Conservation (phyloP, 163 green algal species). For the Trebouxiophyceae sp. region DNA sequence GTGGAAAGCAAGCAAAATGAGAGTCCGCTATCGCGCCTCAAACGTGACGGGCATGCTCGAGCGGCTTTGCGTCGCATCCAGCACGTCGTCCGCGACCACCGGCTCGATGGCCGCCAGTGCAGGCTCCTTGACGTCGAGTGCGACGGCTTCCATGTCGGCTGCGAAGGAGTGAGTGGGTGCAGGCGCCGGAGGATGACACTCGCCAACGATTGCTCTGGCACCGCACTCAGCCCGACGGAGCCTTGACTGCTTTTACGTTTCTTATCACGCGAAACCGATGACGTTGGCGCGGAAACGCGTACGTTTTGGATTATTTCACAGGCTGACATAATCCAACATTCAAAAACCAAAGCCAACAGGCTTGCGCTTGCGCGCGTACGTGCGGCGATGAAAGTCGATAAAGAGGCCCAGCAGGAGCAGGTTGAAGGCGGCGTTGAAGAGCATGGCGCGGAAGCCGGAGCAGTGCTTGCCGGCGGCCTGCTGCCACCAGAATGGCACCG, state of each 20-base stretch:
- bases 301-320: neutral
- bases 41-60: neutral
- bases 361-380: conserved; percentile 20
- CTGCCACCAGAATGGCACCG: conserved; percentile 12
- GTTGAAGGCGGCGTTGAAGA: conserved; percentile 50
- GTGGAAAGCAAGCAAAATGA: no score
- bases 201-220: no score
- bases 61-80: neutral
- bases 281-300: neutral
- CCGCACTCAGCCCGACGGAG: no score
- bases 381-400: conserved; percentile 33
- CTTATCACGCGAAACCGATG: no score
- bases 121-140: neutral
- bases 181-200: no score
- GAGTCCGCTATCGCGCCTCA: no score
- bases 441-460: conserved; percentile 30
- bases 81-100: neutral
- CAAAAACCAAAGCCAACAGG: no score
- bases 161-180: neutral
- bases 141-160: neutral
- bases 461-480: conserved; percentile 15
- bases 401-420: conserved; percentile 43
- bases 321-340: neutral
- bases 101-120: neutral
- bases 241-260: no score